Percentiles rank a stretch among this genome's conserved stretches.
Conservation (phyloP, 2,329 filamentous ascomycete species). For the Trichocomaceae sp. region DNA sequence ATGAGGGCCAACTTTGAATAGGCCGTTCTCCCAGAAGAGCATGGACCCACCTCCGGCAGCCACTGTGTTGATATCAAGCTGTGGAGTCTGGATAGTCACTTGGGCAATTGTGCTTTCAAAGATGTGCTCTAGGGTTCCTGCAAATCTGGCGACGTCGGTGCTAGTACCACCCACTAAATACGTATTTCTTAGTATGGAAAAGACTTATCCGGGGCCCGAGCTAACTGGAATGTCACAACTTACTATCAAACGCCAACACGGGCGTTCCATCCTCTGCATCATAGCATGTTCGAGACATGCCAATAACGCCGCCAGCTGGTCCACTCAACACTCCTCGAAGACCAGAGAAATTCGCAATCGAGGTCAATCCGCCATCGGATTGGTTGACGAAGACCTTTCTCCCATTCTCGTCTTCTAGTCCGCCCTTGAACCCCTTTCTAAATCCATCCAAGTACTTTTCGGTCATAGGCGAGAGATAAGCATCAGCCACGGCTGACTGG, state of each 20-base stretch:
- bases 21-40: conserved; percentile 75
- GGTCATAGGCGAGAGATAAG: conserved; percentile 67
- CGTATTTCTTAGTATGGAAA: background rate
- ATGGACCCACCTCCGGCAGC: conserved; percentile 65
- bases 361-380: conserved; percentile 63
- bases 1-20: conserved; percentile 85
- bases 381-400: conserved; percentile 73
- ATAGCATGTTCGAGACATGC: conserved; percentile 81
- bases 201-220: background rate
- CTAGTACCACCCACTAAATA: conserved; percentile 70
- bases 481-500: conserved; percentile 66
- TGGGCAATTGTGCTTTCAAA: conserved; percentile 88
- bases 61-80: conserved; percentile 88
- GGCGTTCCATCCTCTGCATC: conserved; percentile 71
- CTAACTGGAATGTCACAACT: background rate
- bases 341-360: conserved; percentile 59
- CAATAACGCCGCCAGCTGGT: conserved; percentile 82
- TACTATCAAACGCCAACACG: conserved; percentile 79
- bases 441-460: conserved; percentile 55
- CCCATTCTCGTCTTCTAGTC: conserved; percentile 66
- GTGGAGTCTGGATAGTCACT: conserved; percentile 81
- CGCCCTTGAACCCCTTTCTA: conserved; percentile 60
- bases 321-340: conserved; percentile 78
- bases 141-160: conserved; percentile 79
- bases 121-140: conserved; percentile 80